Evolutionary conservation across 805 yeast species (phyloP), one percentile per base, ranked within the genome.

Genomic region (Ogataea ganodermae): DNA sequence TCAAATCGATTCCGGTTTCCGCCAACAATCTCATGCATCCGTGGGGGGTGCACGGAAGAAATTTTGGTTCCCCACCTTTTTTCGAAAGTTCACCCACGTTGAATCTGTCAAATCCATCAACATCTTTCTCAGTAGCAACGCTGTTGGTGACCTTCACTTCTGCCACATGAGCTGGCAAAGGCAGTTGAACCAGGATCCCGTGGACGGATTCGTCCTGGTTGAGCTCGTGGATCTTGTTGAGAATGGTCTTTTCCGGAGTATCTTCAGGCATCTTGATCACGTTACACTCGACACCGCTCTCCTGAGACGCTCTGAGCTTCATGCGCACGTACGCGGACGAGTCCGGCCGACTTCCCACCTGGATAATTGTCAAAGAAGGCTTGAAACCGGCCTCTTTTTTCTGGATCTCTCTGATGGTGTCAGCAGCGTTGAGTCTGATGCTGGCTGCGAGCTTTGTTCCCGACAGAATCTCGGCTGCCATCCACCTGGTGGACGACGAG

Each of bases 31-130:
- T 78, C 68, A 87, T 77, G 57, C 86, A 81, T 22, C 95, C 96
- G 66, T 84, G 78, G 44, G 96, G 96, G 17, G 96, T 87, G 65
- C 95, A 87, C 32, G 96, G 95, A 59, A 84, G 71, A 66, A 83
- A 87, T 48, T 66, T 65, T 31, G 95, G 94, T 18, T 72, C 60
- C 35, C 92, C 94, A 50, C 82, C 84, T 63, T 78, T 83, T 62
- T 86, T 86, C 55, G 85, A 75, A 55, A 87, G 72, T 61, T 86
- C 91, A 48, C 94, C 94, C 33, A 84, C 82, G 63, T 87, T 87
- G 70, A 66, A 79, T 48, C 88, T 83, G 45, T 87, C 88, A 59
- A 87, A 86, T 1, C 96, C 96, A 65, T 87, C 96, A 31, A 87
- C 92, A 59, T 87, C 96, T 62, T 87, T 87, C 43, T 74, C 73